phyloP scores from a whole-genome alignment of 2,329 filamentous ascomycete species.

The Coniochaeta sp. region DNA sequence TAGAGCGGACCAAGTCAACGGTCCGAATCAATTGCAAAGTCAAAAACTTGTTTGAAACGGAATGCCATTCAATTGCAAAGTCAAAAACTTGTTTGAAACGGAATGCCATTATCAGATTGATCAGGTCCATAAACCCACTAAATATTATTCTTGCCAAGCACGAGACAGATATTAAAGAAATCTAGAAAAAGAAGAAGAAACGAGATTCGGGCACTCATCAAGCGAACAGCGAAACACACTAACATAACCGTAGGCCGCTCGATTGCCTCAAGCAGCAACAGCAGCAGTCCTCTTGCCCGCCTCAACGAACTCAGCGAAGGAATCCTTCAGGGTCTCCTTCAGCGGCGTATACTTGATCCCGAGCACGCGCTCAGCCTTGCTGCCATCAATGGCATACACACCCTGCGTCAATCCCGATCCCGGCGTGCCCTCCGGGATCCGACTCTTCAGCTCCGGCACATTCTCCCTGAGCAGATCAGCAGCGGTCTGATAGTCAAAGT shows the following conservation, averaged over 20 bases:
- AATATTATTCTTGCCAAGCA: too few relatives aligned
- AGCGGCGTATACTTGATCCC: conserved; percentile 7
- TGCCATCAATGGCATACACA: conserved; percentile 10
- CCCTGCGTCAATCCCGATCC: neutral
- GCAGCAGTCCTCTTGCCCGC: conserved; percentile 1
- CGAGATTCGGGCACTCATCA: too few relatives aligned
- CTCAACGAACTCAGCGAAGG: conserved; percentile 7
- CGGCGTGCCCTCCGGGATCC: conserved; percentile 8
- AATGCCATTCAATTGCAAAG: neutral
- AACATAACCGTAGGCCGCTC: too few relatives aligned
- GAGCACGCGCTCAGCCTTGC: conserved; percentile 10
- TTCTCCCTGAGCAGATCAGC: conserved; percentile 10
- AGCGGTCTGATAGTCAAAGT: conserved; percentile 14
- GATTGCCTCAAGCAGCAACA: neutral
- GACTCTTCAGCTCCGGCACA: conserved; percentile 7
- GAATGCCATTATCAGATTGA: too few relatives aligned
- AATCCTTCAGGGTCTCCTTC: conserved; percentile 8
- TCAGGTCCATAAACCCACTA: too few relatives aligned
- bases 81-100: too few relatives aligned
- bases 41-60: too few relatives aligned
- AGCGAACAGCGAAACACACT: too few relatives aligned
- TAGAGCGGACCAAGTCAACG: neutral
- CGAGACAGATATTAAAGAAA: too few relatives aligned
- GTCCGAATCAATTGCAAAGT: neutral
- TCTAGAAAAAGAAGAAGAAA: too few relatives aligned